Percentiles rank a stretch among this genome's conserved stretches.
Evolutionary conservation across 2,329 filamentous ascomycete genomes (phyloP).

Genomic region (Alternaria infectoria): DNA sequence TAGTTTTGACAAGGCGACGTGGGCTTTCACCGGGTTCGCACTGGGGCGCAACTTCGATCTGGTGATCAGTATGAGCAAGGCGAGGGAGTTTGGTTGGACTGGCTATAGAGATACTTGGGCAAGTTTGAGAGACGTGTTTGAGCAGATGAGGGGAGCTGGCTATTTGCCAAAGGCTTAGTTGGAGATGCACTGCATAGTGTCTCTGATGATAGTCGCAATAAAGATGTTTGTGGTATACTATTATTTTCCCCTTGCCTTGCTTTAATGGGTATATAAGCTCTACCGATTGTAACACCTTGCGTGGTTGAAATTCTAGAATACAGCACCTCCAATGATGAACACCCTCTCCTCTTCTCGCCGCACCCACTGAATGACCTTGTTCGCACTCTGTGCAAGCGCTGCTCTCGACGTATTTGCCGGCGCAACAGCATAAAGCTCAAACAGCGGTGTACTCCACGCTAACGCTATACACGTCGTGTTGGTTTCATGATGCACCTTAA

Average conservation of each 20-base stretch:
- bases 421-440: slow-evolving; percentile 96
- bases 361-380: slow-evolving; percentile 89
- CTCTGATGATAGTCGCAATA: neutral
- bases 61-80: slow-evolving; percentile 55
- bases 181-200: neutral
- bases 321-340: slow-evolving; percentile 97
- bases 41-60: slow-evolving; percentile 52
- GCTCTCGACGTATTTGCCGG: slow-evolving; percentile 69
- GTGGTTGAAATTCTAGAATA: slow-evolving; percentile 54
- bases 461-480: slow-evolving; percentile 75
- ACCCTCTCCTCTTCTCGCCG: slow-evolving; percentile 89
- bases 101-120: slow-evolving; percentile 49
- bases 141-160: slow-evolving; percentile 40
- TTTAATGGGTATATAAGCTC: neutral
- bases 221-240: neutral
- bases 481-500: slow-evolving; percentile 85
- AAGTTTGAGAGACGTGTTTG: slow-evolving; percentile 46
- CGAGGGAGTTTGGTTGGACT: slow-evolving; percentile 53
- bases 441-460: slow-evolving; percentile 88
- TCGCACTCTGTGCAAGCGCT: slow-evolving; percentile 82
- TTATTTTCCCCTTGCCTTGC: neutral
- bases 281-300: neutral
- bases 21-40: slow-evolving; percentile 53
- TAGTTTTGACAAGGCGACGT: slow-evolving; percentile 54
- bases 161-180: slow-evolving; percentile 16